These are phyloP conservation scores for Scedosporium aurantiacum DNA, from an alignment of 2,329 filamentous ascomycete genomes.

Conservation along the genomic window DNA sequence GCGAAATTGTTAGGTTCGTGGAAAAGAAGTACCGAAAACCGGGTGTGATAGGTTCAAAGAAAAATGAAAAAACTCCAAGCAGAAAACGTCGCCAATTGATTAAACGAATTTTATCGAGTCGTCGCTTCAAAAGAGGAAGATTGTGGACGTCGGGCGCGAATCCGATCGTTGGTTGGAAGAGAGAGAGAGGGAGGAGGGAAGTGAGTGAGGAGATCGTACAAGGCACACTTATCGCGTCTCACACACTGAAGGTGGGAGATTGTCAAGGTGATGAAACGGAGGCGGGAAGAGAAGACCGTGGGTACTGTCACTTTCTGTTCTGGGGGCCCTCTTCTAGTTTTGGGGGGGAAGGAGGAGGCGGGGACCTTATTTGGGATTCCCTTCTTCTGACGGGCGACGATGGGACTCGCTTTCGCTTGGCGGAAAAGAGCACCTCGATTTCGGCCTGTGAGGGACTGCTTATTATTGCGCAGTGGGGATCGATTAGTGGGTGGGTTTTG, in stretches of 20 bases:
- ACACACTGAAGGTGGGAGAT: not conserved
- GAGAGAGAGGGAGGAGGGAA: not conserved
- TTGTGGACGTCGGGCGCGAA: not conserved
- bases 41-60: not conserved
- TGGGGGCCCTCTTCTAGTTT: not conserved
- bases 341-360: not conserved
- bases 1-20: too few species aligned
- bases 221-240: not conserved
- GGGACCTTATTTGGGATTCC: not conserved
- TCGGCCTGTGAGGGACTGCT: not conserved
- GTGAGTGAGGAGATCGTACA: not conserved
- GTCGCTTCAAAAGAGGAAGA: not conserved
- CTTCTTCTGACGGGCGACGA: too few species aligned
- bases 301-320: not conserved
- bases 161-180: not conserved
- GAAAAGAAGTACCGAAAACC: too few species aligned
- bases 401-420: too few species aligned
- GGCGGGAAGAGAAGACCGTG: not conserved
- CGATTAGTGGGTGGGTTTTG: not conserved
- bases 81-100: constrained; percentile 1
- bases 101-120: not conserved
- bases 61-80: not conserved
- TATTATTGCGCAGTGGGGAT: constrained; percentile 1
- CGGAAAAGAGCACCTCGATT: too few species aligned
- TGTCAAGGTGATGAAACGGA: not conserved